Percentiles rank a stretch among this genome's conserved stretches.
Conservation (phyloP, 345 rosid genomes). For the Citrus medica region DNA sequence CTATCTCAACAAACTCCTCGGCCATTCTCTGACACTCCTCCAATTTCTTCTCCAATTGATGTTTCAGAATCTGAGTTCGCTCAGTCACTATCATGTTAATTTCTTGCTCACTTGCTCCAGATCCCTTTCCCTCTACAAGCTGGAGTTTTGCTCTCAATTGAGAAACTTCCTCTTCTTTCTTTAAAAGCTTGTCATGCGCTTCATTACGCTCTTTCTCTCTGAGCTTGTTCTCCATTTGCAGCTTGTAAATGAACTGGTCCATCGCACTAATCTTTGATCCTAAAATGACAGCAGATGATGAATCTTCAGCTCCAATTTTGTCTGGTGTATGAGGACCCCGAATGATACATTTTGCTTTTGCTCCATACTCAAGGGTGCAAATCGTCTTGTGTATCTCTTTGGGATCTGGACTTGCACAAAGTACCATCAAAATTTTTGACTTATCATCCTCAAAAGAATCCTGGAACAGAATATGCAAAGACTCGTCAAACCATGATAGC, state of each 20-base stretch:
- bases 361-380: conserved; percentile 96
- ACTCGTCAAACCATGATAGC: background rate
- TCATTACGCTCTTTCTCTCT: conserved; percentile 78
- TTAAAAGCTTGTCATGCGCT: conserved; percentile 62
- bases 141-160: conserved; percentile 47
- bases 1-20: conserved; percentile 75
- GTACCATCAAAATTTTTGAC: conserved; percentile 87
- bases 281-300: conserved; percentile 53
- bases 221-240: conserved; percentile 81
- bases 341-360: conserved; percentile 93
- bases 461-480: conserved; percentile 29
- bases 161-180: conserved; percentile 84
- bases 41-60: conserved; percentile 67
- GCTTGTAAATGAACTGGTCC: conserved; percentile 82
- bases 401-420: conserved; percentile 97
- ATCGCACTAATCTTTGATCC: conserved; percentile 84
- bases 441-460: conserved; percentile 98
- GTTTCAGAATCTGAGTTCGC: conserved; percentile 45
- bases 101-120: conserved; percentile 60
- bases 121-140: conserved; percentile 47
- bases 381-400: conserved; percentile 94
- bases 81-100: conserved; percentile 74
- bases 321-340: conserved; percentile 86
- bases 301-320: conserved; percentile 58
- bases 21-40: conserved; percentile 82